phyloP scores from a whole-genome alignment of 306 rosid species.

The Vigna hirtella region DNA sequence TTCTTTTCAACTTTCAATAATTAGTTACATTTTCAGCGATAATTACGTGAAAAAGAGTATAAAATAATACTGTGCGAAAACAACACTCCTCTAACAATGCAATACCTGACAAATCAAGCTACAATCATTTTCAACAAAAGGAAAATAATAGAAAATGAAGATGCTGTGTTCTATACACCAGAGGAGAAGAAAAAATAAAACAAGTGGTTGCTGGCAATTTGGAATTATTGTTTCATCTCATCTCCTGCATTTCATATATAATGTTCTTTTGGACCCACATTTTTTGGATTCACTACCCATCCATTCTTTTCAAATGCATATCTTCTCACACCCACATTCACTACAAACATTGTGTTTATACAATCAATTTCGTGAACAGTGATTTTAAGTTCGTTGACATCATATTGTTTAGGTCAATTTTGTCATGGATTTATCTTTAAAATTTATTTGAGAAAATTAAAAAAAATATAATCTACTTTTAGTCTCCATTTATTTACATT shows the following conservation, averaged over 20 bases:
- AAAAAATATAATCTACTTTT: too few relatives aligned
- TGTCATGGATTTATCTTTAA: too few relatives aligned
- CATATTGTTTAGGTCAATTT: too few relatives aligned
- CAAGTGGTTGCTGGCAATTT: slow-evolving; percentile 41
- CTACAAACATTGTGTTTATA: too few relatives aligned
- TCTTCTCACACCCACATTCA: too few relatives aligned
- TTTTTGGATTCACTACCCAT: not conserved
- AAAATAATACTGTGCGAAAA: not conserved
- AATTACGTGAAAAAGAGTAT: not conserved
- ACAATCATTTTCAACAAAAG: not conserved
- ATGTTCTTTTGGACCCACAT: slow-evolving; percentile 33
- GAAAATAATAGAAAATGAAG: not conserved
- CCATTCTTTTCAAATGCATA: slow-evolving; percentile 7
- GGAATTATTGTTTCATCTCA: slow-evolving; percentile 39
- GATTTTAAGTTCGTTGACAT: too few relatives aligned
- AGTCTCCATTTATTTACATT: too few relatives aligned
- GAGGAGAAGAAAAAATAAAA: too few relatives aligned
- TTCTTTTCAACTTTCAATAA: not conserved
- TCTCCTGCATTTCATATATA: slow-evolving; percentile 6
- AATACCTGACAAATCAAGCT: not conserved
- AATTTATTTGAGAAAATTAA: too few relatives aligned
- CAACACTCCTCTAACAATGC: slow-evolving; percentile 14
- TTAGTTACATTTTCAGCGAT: not conserved
- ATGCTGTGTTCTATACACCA: not conserved
- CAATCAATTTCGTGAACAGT: too few relatives aligned